Evolutionary conservation across 805 yeast genomes (phyloP).

Genomic region (Lipomyces japonicus): DNA sequence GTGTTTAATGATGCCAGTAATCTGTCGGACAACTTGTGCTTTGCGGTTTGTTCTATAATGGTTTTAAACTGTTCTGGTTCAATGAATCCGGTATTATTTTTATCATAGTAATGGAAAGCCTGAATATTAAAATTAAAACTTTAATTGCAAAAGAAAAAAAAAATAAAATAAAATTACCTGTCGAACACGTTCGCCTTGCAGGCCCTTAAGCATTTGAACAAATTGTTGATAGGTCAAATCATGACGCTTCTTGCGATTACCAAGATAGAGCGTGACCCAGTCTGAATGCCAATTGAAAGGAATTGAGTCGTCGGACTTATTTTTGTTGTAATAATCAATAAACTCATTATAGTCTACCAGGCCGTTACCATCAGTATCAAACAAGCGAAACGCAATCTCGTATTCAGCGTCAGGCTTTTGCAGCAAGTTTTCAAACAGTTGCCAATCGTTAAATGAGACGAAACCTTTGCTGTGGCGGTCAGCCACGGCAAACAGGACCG

Average conservation of each 20-base stretch:
- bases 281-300: slow-evolving; percentile 45
- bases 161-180: slow-evolving; percentile 31
- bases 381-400: slow-evolving; percentile 47
- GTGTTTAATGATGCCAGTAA: slow-evolving; percentile 40
- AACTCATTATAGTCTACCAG: slow-evolving; percentile 42
- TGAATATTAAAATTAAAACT: neutral
- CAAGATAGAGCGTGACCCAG: slow-evolving; percentile 44
- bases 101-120: slow-evolving; percentile 42
- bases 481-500: slow-evolving; percentile 73
- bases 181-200: slow-evolving; percentile 46
- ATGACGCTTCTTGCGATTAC: slow-evolving; percentile 40
- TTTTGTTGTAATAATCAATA: slow-evolving; percentile 39
- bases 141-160: neutral
- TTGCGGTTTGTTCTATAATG: slow-evolving; percentile 39
- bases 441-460: slow-evolving; percentile 67
- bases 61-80: slow-evolving; percentile 41
- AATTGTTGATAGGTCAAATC: slow-evolving; percentile 42
- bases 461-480: slow-evolving; percentile 70
- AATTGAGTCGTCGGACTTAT: slow-evolving; percentile 38
- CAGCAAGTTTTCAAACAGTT: slow-evolving; percentile 57
- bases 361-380: slow-evolving; percentile 42
- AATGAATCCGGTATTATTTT: slow-evolving; percentile 39
- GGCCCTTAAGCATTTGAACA: slow-evolving; percentile 46
- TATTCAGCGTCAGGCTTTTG: slow-evolving; percentile 55
- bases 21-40: slow-evolving; percentile 43